A percentile compares a stretch with the other conserved stretches of the same genome.
Conservation (phyloP, 2,329 filamentous ascomycete species). For the Colletotrichum phormii region DNA sequence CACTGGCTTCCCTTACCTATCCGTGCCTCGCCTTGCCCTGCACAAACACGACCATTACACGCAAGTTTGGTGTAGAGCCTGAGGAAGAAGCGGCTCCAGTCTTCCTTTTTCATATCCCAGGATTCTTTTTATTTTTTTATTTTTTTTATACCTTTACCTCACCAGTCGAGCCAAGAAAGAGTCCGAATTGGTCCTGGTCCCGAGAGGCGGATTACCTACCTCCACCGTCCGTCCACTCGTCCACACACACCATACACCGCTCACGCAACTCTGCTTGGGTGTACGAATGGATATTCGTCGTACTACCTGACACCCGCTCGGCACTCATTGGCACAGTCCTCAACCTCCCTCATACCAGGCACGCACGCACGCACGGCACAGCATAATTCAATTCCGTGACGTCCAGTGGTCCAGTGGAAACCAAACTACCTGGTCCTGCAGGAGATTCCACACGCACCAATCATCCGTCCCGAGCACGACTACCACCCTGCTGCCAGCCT, state of each 20-base stretch:
- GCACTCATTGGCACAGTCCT: background rate
- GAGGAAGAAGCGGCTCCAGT: background rate
- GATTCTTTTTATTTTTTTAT: no score
- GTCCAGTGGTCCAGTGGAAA: background rate
- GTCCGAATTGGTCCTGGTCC: background rate
- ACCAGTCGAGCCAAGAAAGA: background rate
- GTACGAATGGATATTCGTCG: background rate
- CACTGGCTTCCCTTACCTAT: background rate
- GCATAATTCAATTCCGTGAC: background rate
- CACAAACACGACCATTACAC: slow-evolving; percentile 22
- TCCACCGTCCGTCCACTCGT: no score
- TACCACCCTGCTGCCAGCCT: slow-evolving; percentile 11
- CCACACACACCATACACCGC: background rate
- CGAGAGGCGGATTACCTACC: background rate
- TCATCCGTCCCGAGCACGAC: slow-evolving; percentile 28
- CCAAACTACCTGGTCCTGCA: background rate
- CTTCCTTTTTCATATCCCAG: background rate
- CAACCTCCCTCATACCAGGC: background rate
- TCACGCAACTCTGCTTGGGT: background rate
- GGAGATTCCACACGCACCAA: slow-evolving; percentile 10
- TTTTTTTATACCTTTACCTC: background rate
- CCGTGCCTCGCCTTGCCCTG: background rate
- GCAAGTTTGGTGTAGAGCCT: background rate
- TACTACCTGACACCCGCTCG: background rate
- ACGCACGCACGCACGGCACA: background rate